Conservation (phyloP, 106 monocot genomes). For the Iris macrosiphon region DNA sequence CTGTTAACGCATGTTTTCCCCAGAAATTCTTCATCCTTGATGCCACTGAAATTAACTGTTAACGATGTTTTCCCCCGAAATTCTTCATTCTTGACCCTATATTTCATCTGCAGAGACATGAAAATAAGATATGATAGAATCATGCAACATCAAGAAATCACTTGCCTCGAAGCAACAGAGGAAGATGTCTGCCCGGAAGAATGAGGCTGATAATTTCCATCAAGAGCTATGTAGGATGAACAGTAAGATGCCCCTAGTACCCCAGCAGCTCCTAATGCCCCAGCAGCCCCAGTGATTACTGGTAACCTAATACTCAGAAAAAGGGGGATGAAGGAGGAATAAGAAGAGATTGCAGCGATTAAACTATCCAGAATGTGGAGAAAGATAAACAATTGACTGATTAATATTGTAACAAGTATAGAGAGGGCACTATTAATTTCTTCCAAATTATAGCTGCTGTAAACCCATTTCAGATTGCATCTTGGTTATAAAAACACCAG, state of each 20-base stretch:
- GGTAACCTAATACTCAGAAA: conserved; percentile 46
- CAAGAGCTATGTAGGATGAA: conserved; percentile 78
- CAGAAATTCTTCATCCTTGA: no score
- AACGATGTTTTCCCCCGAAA: no score
- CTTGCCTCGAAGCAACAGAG: conserved; percentile 52
- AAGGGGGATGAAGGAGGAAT: background rate
- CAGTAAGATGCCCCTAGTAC: conserved; percentile 64
- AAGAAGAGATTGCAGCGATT: background rate
- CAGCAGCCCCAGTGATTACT: conserved; percentile 60
- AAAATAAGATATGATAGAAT: no score
- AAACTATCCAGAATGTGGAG: background rate
- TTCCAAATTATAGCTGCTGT: background rate
- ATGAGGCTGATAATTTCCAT: conserved; percentile 53
- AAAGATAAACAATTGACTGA: background rate
- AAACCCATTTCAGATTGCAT: background rate
- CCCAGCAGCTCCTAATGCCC: conserved; percentile 68
- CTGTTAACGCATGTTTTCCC: no score
- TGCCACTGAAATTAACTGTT: no score
- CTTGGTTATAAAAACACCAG: background rate
- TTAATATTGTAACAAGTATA: background rate
- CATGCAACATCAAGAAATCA: no score
- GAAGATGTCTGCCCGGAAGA: conserved; percentile 67
- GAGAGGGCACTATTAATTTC: no score
- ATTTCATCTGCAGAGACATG: no score
- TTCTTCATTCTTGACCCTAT: no score